A percentile compares a stretch with the other conserved stretches of the same genome.
Conservation (phyloP, 1,284 basidiomycete species). For the Pseudomicrostroma phylloplanum region DNA sequence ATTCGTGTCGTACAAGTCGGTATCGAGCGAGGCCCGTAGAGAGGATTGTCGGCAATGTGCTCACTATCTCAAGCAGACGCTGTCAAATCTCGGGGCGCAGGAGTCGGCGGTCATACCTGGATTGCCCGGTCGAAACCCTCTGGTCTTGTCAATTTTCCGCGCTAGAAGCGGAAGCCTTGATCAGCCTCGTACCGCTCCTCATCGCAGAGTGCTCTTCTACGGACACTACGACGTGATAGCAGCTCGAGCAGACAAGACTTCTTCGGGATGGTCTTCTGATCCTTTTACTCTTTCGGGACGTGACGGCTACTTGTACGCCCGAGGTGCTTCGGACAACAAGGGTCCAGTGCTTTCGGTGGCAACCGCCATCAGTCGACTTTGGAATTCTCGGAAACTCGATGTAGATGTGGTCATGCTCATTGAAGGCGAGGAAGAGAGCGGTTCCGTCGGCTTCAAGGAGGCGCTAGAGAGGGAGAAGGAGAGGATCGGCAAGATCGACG, state of each 20-base stretch:
- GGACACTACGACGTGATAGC: constrained; percentile 47
- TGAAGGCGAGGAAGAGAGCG: constrained; percentile 93
- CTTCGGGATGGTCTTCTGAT: constrained; percentile 62
- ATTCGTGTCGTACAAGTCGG: constrained; percentile 78
- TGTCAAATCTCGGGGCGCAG: constrained; percentile 36
- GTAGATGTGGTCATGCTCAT: constrained; percentile 84
- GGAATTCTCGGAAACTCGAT: constrained; percentile 66
- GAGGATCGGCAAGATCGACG: constrained; percentile 39
- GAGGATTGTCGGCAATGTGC: constrained; percentile 60
- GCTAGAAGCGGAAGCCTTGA: constrained; percentile 5
- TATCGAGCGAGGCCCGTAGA: constrained; percentile 64
- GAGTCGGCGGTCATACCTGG: constrained; percentile 36
- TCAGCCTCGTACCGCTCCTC: constrained; percentile 9
- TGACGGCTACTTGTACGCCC: constrained; percentile 88
- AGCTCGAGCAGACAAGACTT: constrained; percentile 10
- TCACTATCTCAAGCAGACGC: constrained; percentile 36
- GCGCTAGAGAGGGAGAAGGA: constrained; percentile 66
- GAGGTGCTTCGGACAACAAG: constrained; percentile 73
- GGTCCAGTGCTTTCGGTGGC: constrained; percentile 88
- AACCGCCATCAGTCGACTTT: constrained; percentile 75
- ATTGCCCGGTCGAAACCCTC: constrained; percentile 28
- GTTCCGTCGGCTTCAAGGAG: constrained; percentile 74
- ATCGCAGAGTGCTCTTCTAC: constrained; percentile 37
- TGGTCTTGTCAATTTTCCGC: constrained; percentile 40
- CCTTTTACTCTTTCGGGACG: constrained; percentile 76